Evolutionary conservation across 2,329 filamentous ascomycete species (phyloP), one percentile per base, ranked within the genome.

Genomic region (Colletotrichum noveboracense): DNA sequence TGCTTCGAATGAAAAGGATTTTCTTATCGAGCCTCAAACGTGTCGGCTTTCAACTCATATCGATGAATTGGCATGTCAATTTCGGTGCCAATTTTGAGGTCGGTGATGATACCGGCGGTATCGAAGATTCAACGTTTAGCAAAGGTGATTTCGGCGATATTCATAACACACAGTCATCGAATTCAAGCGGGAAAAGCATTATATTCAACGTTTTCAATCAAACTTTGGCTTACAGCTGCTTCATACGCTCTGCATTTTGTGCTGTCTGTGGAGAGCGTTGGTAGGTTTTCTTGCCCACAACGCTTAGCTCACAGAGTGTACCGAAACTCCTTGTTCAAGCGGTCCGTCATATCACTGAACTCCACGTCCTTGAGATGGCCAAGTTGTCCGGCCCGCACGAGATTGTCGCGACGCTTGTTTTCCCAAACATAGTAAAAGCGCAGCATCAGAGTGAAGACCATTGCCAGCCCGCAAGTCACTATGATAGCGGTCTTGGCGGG

Each of bases 291-390:
- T 24, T 52, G 43, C 43, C 43, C 43, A 6, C 12, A 52, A 24
- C 43, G 5, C 43, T 21, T 6, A 13, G n/a, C 10, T 52, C 32
- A 75, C 12, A 75, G 8, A 0, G 73, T 72, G 13, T 75, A 75
- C 16, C 73, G 30, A 83, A 94, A 94, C 79, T 94, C 92, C 75
- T 94, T 91, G 78, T 94, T 94, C 84, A 91, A 84, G 21, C 89
- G 83, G 81, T 94, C 93, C 2, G 92, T 93, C 78, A 93, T 79
- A 82, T 94, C 93, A 77, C 89, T 81, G 65, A 91, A 89, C 91
- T 91, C 18, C 81, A 81, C 3, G 92, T 89, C 8, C 92, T 85
- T 74, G 85, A 67, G 18, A 32, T 88, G 74, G 82, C 86, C 76
- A 86, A 86, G 77, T 93, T 91, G 67, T 86, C 75, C 79, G 8